Percentiles rank a stretch among this genome's conserved stretches.
Conservation (phyloP, 2,329 filamentous ascomycete genomes). For the Cladophialophora immunda region DNA sequence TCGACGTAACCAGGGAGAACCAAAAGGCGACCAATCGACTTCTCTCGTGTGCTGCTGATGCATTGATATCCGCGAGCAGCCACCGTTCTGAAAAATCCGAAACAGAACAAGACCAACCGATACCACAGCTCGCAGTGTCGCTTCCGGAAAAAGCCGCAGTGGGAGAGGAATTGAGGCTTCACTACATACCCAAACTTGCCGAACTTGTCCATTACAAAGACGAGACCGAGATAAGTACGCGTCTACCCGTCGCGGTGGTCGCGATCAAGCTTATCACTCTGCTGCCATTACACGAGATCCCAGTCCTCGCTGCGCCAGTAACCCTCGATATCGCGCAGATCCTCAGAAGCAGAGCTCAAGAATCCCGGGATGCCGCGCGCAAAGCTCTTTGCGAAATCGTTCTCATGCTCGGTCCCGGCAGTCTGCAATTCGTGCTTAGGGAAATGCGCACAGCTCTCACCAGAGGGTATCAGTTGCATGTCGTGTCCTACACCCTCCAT, state of each 20-base stretch:
- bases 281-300: conserved; percentile 76
- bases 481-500: conserved; percentile 93
- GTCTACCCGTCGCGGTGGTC: conserved; percentile 88
- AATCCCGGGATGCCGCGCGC: conserved; percentile 88
- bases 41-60: conserved; percentile 81
- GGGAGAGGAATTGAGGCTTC: conserved; percentile 73
- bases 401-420: conserved; percentile 78
- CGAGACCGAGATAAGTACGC: conserved; percentile 90
- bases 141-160: conserved; percentile 74
- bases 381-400: conserved; percentile 88
- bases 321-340: conserved; percentile 94
- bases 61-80: conserved; percentile 67
- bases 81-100: conserved; percentile 40
- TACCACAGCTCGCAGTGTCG: conserved; percentile 65
- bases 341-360: conserved; percentile 84
- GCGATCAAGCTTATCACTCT: conserved; percentile 86
- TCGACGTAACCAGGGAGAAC: conserved; percentile 70
- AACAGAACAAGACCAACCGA: conserved; percentile 36
- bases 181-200: conserved; percentile 80
- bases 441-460: conserved; percentile 84
- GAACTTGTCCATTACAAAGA: conserved; percentile 92
- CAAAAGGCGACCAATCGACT: conserved; percentile 82
- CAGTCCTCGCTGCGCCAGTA: conserved; percentile 78
- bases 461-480: conserved; percentile 90
- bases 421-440: conserved; percentile 92